A percentile compares a stretch with the other conserved stretches of the same genome.
Evolutionary conservation across 345 rosid genomes (phyloP).

Genomic region (Noccaea caerulescens): DNA sequence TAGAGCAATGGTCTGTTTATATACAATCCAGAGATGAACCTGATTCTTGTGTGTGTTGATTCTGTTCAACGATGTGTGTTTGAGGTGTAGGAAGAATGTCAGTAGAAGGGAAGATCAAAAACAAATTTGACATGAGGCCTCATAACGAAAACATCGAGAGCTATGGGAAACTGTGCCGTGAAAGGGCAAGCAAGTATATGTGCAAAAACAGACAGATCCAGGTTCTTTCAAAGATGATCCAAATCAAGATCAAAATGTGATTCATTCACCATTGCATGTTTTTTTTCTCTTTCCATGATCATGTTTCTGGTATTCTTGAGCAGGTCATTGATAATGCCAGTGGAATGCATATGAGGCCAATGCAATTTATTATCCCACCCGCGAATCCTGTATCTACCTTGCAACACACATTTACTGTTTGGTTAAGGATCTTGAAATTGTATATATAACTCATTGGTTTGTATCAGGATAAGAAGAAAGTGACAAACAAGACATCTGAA

Average conservation of each 20-base stretch:
- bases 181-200: constrained; percentile 73
- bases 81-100: constrained; percentile 54
- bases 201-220: constrained; percentile 75
- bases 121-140: constrained; percentile 91
- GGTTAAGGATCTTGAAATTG: neutral
- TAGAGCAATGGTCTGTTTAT: neutral
- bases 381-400: constrained; percentile 49
- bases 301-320: constrained; percentile 29
- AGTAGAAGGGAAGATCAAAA: constrained; percentile 75
- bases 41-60: constrained; percentile 18
- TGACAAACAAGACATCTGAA: constrained; percentile 56
- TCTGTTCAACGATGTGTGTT: constrained; percentile 21
- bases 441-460: constrained; percentile 27
- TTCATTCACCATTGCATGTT: neutral
- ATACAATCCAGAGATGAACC: neutral
- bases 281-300: neutral
- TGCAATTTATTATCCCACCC: constrained; percentile 62
- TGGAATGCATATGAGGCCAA: constrained; percentile 85
- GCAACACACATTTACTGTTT: constrained; percentile 4
- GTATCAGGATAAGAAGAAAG: constrained; percentile 79
- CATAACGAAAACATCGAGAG: constrained; percentile 70
- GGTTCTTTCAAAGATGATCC: constrained; percentile 45
- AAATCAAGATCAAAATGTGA: neutral
- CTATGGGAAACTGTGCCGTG: constrained; percentile 82
- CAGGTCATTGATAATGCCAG: constrained; percentile 84